A percentile compares a stretch with the other conserved stretches of the same genome.
Evolutionary conservation across 768 basidiomycete genomes (phyloP).

Genomic region (Leucogyrophana mollusca): DNA sequence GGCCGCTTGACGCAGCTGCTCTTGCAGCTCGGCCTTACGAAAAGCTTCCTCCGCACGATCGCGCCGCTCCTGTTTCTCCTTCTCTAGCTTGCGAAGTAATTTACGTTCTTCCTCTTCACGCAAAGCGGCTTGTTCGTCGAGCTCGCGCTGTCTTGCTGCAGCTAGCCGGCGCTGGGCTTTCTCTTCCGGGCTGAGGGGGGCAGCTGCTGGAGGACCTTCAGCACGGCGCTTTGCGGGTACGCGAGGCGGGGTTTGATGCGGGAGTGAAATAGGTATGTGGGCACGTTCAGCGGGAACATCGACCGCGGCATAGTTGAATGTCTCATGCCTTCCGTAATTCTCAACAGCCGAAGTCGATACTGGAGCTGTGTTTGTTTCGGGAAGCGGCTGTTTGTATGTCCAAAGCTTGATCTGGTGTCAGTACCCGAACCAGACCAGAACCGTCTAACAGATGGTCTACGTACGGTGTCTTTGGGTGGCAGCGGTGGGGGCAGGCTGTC

Average conservation of each 20-base stretch:
- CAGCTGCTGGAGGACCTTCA: slow-evolving; percentile 7
- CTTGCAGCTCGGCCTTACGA: slow-evolving; percentile 43
- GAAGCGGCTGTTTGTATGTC: no score
- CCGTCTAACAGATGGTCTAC: no score
- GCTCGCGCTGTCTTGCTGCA: slow-evolving; percentile 18
- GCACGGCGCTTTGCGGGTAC: slow-evolving; percentile 3
- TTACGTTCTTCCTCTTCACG: slow-evolving; percentile 46
- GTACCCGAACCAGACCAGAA: no score
- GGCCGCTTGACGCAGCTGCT: slow-evolving; percentile 36
- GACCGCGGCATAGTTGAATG: background rate
- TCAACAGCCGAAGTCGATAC: background rate
- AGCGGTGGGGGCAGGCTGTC: slow-evolving; percentile 16
- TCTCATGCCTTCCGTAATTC: background rate
- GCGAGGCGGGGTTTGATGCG: slow-evolving; percentile 2
- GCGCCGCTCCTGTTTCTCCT: slow-evolving; percentile 7
- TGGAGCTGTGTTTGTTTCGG: background rate
- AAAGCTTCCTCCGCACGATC: slow-evolving; percentile 42
- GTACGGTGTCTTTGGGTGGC: slow-evolving; percentile 20
- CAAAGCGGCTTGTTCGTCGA: slow-evolving; percentile 42
- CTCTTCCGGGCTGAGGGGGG: slow-evolving; percentile 23
- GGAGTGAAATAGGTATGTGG: background rate
- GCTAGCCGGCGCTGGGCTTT: slow-evolving; percentile 20
- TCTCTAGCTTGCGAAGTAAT: slow-evolving; percentile 29
- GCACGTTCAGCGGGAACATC: background rate
- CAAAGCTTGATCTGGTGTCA: no score